Percentiles rank a stretch among this genome's conserved stretches.
Conservation (phyloP, 2,329 filamentous ascomycete species). For the Pseudogymnoascus sp. region DNA sequence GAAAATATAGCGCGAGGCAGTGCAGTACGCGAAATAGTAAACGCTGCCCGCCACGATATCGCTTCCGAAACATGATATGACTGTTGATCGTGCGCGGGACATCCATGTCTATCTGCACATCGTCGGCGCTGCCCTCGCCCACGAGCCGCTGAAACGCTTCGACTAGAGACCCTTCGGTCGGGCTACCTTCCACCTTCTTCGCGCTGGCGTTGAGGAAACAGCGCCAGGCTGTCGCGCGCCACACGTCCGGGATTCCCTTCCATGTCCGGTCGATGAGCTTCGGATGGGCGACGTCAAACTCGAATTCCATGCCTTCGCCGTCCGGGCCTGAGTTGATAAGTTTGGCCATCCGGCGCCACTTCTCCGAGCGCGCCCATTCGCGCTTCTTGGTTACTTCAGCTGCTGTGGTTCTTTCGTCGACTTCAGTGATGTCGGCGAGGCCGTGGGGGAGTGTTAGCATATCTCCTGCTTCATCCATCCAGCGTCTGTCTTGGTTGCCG, state of each 20-base stretch:
- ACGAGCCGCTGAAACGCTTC: constrained; percentile 67
- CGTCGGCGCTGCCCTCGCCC: constrained; percentile 70
- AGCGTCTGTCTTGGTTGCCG: constrained; percentile 52
- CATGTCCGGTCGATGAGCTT: constrained; percentile 87
- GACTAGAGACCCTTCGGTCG: constrained; percentile 63
- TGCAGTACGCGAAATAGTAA: constrained; percentile 89
- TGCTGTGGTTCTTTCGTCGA: constrained; percentile 45
- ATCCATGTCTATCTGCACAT: constrained; percentile 94
- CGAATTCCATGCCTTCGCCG: constrained; percentile 55
- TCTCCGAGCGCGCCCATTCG: constrained; percentile 56
- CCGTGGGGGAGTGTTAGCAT: constrained; percentile 57
- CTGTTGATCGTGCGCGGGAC: constrained; percentile 90
- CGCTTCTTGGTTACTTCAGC: constrained; percentile 53
- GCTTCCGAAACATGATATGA: constrained; percentile 92
- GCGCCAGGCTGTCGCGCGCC: constrained; percentile 91
- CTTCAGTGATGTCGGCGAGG: constrained; percentile 48
- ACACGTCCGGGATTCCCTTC: constrained; percentile 97
- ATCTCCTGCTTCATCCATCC: constrained; percentile 59
- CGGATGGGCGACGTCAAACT: constrained; percentile 76
- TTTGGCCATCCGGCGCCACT: constrained; percentile 62
- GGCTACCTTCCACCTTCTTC: constrained; percentile 50
- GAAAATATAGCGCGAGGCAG: constrained; percentile 83
- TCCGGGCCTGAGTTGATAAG: constrained; percentile 34
- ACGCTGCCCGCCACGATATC: constrained; percentile 88
- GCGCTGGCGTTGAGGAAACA: constrained; percentile 80